Evolutionary conservation across 2,329 filamentous ascomycete species (phyloP).

Genomic region (Geoglossum cookeanum): DNA sequence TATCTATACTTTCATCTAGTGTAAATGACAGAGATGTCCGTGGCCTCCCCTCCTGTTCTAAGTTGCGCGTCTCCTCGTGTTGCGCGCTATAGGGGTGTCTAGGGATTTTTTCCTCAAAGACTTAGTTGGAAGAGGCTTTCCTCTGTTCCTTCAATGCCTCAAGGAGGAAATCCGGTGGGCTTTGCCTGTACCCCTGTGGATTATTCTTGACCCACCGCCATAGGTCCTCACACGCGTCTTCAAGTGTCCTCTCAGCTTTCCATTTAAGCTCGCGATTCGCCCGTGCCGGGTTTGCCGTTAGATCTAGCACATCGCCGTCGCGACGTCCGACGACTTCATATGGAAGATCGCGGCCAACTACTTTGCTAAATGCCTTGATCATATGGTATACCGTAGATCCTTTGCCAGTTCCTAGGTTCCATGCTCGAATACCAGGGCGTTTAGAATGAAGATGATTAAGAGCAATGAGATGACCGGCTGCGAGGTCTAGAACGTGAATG

Average conservation of each 20-base stretch:
- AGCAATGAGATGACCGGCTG: slow-evolving; percentile 68
- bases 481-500: slow-evolving; percentile 87
- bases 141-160: slow-evolving; percentile 34
- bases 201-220: slow-evolving; percentile 98
- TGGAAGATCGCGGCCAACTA: slow-evolving; percentile 66
- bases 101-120: neutral
- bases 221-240: slow-evolving; percentile 82
- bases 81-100: neutral
- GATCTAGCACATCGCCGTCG: slow-evolving; percentile 78
- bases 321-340: slow-evolving; percentile 74
- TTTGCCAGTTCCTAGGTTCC: slow-evolving; percentile 89
- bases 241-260: slow-evolving; percentile 79
- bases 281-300: slow-evolving; percentile 75
- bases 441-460: slow-evolving; percentile 75
- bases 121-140: neutral
- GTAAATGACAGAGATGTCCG: neutral
- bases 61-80: no score
- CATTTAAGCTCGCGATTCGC: slow-evolving; percentile 81
- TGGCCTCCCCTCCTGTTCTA: neutral
- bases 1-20: neutral
- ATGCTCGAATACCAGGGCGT: slow-evolving; percentile 77
- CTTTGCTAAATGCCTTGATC: slow-evolving; percentile 78
- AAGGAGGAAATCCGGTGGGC: slow-evolving; percentile 68
- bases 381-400: slow-evolving; percentile 96
- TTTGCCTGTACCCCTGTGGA: slow-evolving; percentile 81